Base-by-base conservation (phyloP, 169 alveolate species). In the Plasmodium chabaudi region DNA sequence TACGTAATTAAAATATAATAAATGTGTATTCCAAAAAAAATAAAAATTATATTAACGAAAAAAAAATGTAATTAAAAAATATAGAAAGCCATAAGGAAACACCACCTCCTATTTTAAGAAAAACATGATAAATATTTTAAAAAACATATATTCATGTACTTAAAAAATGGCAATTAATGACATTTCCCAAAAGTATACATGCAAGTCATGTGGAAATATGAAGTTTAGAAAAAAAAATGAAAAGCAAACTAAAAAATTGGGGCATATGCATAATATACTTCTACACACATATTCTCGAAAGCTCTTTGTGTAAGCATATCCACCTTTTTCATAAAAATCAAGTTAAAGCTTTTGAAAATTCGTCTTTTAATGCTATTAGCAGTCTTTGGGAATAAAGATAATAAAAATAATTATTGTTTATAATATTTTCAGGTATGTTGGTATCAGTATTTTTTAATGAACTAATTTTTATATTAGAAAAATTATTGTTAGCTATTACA, bases 321-420 rank as follows among this genome's bases (percentile, higher is more conserved):
- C 3, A 21, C 34, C 4, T 19, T 60, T 23, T 60, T 17, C 10
- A 23, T 23, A 60, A 17, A 23, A 17, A 60, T 60, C 17, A 60
- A 60, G 34, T 19, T 72, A 82, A 49, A 67, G 57, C 25, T 63
- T 70, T 61, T 77, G 88, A 42, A 47, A 19, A 25, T 53, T 77
- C 75, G 57, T 53, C 67, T 82, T 82, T 82, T 82, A 13, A 82
- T 72, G 1, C 34, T 57, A 65, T 71, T 82, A 82, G 57, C 90
- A 82, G 53, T 57, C 90, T 82, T 82, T 44, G 90, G 90, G 61
- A 86, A 82, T 23, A 67, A 82, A 17, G 86, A 84, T n/a, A 82
- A 47, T 25, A 82, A 68, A 68, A 82, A 82, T 39, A 57, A 55
- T 19, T 68, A 57, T 65, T 69, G 55, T 65, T 67, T 82, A 67